Base-by-base conservation (phyloP, 257 asterid species). In the Penstemon davidsonii region DNA sequence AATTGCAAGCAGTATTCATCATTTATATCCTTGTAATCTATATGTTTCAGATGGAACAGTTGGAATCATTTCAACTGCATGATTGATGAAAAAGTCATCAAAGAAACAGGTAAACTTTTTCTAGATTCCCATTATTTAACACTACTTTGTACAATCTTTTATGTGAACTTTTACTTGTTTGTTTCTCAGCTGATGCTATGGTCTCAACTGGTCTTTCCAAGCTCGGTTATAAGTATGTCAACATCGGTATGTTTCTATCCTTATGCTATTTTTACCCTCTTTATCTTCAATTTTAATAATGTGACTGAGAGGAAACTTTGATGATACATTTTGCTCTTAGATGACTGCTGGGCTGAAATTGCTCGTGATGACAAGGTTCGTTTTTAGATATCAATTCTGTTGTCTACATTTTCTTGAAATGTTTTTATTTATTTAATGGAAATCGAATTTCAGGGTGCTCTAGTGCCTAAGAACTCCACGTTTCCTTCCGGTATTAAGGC, bases 401-500 rank as follows among this genome's bases (percentile, higher is more conserved):
- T 15, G 42, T 53, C 38, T 64, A 5, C 18, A 8, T 5, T 41
- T 18, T 62, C 7, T 60, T 55, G 66, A n/a, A 50, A 25, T 25
- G 2, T 69, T 44, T 52, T 39, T 64, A 52, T 57, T 15, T 39
- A 51, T 57, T 52, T 38, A 8, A 15, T 46, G 51, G 8, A 18
- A 11, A 15, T 47, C 52, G 33, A 49, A 18, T 65, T 79, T 74
- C 86, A 93, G 98, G 98, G 96, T 66, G 58, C 56, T 75, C 76
- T 93, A 25, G 93, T 85, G 68, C 83, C 98, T 5, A 90, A 80
- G 65, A 90, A 85, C 0, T 71, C 85, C 39, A 90, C 93, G 57
- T 93, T 90, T 66, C 98, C 98, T n/a, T 88, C 96, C 12, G 98
- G 98, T 15, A 88, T 93, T 4, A 90, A 93, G 82, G 97, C 96